A percentile compares a stretch with the other conserved stretches of the same genome.
Conservation (phyloP, 2,329 filamentous ascomycete genomes). For the Drechslera avenae region DNA sequence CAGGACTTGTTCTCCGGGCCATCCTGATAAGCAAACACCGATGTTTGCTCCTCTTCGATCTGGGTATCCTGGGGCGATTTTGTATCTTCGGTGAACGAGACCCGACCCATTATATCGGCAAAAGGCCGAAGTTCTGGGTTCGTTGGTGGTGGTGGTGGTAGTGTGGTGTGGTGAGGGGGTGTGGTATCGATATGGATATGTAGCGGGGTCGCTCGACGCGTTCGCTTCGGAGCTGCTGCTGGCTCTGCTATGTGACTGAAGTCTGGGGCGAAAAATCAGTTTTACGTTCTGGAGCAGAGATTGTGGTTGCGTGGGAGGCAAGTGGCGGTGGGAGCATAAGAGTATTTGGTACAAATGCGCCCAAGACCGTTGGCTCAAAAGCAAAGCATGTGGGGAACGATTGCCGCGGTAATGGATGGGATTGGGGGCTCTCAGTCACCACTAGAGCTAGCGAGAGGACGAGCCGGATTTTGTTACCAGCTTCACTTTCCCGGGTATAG, state of each 20-base stretch:
- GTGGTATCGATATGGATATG: slow-evolving; percentile 27
- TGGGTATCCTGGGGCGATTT: slow-evolving; percentile 52
- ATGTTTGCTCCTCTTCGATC: slow-evolving; percentile 64
- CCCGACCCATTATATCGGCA: slow-evolving; percentile 61
- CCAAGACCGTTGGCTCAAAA: slow-evolving; percentile 24
- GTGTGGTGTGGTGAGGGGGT: slow-evolving; percentile 4
- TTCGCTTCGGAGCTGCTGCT: slow-evolving; percentile 31
- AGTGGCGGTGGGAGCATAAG: background rate
- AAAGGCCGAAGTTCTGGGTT: slow-evolving; percentile 51
- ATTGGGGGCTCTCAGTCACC: slow-evolving; percentile 15
- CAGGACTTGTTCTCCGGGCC: slow-evolving; percentile 82
- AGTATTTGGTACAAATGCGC: slow-evolving; percentile 6
- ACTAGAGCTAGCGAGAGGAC: slow-evolving; percentile 18
- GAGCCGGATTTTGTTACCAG: slow-evolving; percentile 28
- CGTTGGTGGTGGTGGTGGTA: slow-evolving; percentile 22
- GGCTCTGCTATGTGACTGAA: slow-evolving; percentile 28
- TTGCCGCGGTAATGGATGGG: slow-evolving; percentile 12
- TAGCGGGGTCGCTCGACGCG: slow-evolving; percentile 33
- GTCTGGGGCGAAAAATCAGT: slow-evolving; percentile 24
- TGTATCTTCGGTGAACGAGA: slow-evolving; percentile 58
- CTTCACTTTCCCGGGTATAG: slow-evolving; percentile 17
- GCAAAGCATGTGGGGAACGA: slow-evolving; percentile 20
- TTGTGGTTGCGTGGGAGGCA: background rate
- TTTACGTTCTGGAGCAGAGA: background rate
- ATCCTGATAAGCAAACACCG: slow-evolving; percentile 83